These are phyloP conservation scores for Paecilomyces sp. DNA, from an alignment of 2,329 filamentous ascomycete species.

Conservation along the genomic window DNA sequence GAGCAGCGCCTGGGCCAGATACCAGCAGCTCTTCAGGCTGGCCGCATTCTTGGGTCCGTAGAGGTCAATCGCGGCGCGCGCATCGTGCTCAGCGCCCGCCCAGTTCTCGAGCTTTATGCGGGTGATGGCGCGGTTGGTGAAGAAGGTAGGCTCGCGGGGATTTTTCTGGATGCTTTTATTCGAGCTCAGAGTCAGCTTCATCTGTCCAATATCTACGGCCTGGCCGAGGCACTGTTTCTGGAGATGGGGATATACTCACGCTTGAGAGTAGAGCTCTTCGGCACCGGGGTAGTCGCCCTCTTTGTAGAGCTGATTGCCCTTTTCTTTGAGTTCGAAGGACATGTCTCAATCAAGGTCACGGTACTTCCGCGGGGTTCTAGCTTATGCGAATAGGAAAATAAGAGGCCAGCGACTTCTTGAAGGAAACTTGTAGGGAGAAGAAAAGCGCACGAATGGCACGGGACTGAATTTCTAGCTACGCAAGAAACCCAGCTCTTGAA, in stretches of 20 bases:
- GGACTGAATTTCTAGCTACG: not conserved
- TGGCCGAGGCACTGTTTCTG: not conserved
- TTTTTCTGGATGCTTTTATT: constrained; percentile 64
- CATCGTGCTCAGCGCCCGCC: constrained; percentile 70
- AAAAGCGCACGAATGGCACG: not conserved
- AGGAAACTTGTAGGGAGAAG: not conserved
- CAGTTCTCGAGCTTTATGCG: constrained; percentile 67
- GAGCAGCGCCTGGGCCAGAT: constrained; percentile 78
- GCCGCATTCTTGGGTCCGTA: constrained; percentile 41
- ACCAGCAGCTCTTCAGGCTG: constrained; percentile 76
- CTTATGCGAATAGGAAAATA: not conserved
- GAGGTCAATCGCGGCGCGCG: constrained; percentile 65
- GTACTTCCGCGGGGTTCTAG: not conserved
- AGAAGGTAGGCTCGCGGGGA: constrained; percentile 68
- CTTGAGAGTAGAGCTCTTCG: constrained; percentile 41
- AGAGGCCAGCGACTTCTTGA: not conserved
- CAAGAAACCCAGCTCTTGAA: not conserved
- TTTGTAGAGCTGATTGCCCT: constrained; percentile 41
- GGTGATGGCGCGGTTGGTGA: constrained; percentile 83
- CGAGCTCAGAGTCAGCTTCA: not conserved
- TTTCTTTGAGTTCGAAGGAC: constrained; percentile 35
- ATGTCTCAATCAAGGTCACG: constrained; percentile 12
- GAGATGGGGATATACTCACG: constrained; percentile 22
- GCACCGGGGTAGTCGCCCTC: constrained; percentile 37
- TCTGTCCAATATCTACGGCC: not conserved